These are phyloP conservation scores for Populus hybrid DNA, from an alignment of 441 rosid genomes.

Conservation along the genomic window DNA sequence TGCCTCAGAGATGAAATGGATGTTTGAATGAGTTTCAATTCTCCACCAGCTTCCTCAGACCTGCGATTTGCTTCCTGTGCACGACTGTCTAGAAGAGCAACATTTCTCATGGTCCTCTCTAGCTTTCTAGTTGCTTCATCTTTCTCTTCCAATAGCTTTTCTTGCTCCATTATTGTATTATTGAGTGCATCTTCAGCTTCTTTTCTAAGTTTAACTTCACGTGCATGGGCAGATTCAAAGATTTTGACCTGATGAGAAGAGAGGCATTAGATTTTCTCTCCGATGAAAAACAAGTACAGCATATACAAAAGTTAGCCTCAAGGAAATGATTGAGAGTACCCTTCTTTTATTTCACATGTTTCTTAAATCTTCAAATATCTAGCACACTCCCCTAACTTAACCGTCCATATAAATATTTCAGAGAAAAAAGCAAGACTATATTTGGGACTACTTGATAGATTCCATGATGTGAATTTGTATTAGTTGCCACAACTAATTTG, in stretches of 20 bases:
- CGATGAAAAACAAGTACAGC: not conserved
- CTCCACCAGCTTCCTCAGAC: constrained; percentile 47
- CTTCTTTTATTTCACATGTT: not conserved
- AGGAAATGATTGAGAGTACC: not conserved
- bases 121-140: constrained; percentile 41
- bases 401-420: not conserved
- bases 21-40: constrained; percentile 42
- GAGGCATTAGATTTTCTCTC: constrained; percentile 4
- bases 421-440: not conserved
- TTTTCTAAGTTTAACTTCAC: constrained; percentile 42
- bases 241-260: constrained; percentile 34
- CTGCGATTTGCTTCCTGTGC: constrained; percentile 48
- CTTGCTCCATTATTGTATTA: constrained; percentile 33
- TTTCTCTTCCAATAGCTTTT: constrained; percentile 45
- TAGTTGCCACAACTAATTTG: not conserved
- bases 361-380: not conserved
- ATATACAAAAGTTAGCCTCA: not conserved
- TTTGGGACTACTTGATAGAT: not conserved
- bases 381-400: constrained; percentile 1
- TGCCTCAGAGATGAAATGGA: constrained; percentile 52
- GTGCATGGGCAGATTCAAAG: constrained; percentile 39
- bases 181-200: constrained; percentile 46
- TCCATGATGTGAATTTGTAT: not conserved
- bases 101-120: constrained; percentile 49
- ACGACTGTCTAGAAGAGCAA: constrained; percentile 52